Base-by-base conservation (phyloP, 2,329 filamentous ascomycete species). In the Colletotrichum magnum region DNA sequence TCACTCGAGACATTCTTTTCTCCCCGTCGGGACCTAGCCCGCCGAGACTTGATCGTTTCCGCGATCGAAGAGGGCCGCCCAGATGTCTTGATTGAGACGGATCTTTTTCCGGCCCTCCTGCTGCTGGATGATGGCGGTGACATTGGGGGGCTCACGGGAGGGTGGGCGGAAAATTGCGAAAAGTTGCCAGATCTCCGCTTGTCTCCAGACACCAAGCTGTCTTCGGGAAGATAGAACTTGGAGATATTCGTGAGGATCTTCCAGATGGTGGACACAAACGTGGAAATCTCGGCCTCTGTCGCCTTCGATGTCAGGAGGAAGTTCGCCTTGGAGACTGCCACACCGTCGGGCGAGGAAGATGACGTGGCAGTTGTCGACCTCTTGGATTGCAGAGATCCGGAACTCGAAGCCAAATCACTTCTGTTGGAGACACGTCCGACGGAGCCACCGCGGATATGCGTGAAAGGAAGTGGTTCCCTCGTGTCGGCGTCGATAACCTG, bases 261-360 rank as follows among this genome's bases (percentile, higher is more conserved):
- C 74, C 85, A 84, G 18, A 91, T 85, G 0, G 83, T 81, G 0
- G 83, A 82, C 36, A 90, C 80, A 69, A 91, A 88, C 0, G 79
- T 83, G 0, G 84, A 80, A 41, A 89, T 85, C 72, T 91, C 88
- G 4, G 80, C 74, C 15, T 86, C 84, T 7, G 81, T 86, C 3
- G 89, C 89, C 1, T 82, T 83, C 2, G 86, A 87, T 0, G 87
- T 85, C 26, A 91, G 81, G 10, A 90, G 79, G 72, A 87, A 89
- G 74, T 90, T 88, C 50, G 86, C 87, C 64, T 85, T 85, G 1
- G 85, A 83, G 28, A 87, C 82, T 0, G 80, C 71, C 47, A 79
- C 73, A 45, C 73, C 70, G 61, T 76, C 71, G 41, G 39, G 69
- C 10, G 62, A 57, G 2, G 67, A 41, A n/a, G 45, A 32, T 12